Percentiles rank a stretch among this genome's conserved stretches.
These are phyloP conservation scores for Neurospora sp. DNA, from an alignment of 2,329 filamentous ascomycete genomes.

Conservation along the genomic window DNA sequence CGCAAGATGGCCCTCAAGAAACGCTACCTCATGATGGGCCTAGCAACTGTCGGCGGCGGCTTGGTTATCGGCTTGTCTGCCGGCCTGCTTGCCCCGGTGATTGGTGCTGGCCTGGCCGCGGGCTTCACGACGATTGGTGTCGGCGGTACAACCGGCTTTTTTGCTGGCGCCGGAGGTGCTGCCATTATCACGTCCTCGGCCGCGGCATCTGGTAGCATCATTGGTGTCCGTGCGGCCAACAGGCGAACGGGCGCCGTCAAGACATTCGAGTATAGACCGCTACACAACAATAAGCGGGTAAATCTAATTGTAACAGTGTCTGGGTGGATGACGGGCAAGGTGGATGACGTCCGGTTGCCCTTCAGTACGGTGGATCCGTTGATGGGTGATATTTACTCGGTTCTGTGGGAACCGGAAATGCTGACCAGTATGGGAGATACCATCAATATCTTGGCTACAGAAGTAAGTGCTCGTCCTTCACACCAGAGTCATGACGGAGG, in stretches of 20 bases:
- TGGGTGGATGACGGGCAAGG: conserved; percentile 97
- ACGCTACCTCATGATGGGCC: conserved; percentile 88
- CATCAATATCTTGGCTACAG: conserved; percentile 94
- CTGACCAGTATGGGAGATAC: conserved; percentile 95
- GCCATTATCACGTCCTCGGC: conserved; percentile 89
- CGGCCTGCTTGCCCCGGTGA: conserved; percentile 82
- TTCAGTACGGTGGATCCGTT: conserved; percentile 94
- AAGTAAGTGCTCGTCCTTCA: conserved; percentile 47
- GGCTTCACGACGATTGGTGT: conserved; percentile 94
- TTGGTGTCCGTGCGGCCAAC: conserved; percentile 77
- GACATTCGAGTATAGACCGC: conserved; percentile 91
- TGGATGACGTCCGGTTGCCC: conserved; percentile 90
- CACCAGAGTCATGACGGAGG: neutral
- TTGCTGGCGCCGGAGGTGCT: conserved; percentile 85
- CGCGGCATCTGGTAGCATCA: conserved; percentile 75
- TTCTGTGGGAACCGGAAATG: conserved; percentile 98
- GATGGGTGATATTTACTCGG: conserved; percentile 97
- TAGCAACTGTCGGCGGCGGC: conserved; percentile 90
- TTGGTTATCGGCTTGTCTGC: conserved; percentile 93
- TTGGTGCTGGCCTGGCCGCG: conserved; percentile 85
- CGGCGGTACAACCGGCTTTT: conserved; percentile 75
- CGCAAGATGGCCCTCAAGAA: conserved; percentile 73
- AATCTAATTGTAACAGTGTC: conserved; percentile 93
- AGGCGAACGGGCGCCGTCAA: conserved; percentile 83
- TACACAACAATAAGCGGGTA: conserved; percentile 96